A percentile compares a stretch with the other conserved stretches of the same genome.
Evolutionary conservation across 495 filamentous ascomycete species (phyloP).

Genomic region (Xeromyces bisporus): DNA sequence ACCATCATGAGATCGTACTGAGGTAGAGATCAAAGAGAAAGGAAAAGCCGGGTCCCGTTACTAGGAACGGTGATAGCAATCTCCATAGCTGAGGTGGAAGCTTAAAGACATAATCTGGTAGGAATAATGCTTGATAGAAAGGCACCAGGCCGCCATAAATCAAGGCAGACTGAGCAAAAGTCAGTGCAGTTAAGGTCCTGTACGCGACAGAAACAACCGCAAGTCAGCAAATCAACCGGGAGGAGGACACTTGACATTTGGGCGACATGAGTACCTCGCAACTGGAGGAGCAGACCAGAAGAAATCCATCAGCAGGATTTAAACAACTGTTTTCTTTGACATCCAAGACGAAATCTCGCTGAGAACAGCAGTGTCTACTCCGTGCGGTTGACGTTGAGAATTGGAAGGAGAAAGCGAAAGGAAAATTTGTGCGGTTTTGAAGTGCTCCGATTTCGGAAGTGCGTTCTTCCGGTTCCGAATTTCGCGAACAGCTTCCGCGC

Average conservation of each 20-base stretch:
- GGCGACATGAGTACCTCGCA: conserved; percentile 35
- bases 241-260: background rate
- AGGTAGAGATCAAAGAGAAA: conserved; percentile 78
- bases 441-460: too few relatives aligned
- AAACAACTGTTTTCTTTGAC: background rate
- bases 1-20: conserved; percentile 30
- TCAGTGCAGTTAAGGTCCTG: conserved; percentile 56
- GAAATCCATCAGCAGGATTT: conserved; percentile 32
- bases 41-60: conserved; percentile 43
- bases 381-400: conserved; percentile 1
- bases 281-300: conserved; percentile 59
- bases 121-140: conserved; percentile 39
- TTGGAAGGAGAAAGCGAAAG: conserved; percentile 4
- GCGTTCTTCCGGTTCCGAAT: too few relatives aligned
- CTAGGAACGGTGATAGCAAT: conserved; percentile 50
- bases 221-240: background rate
- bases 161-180: conserved; percentile 44
- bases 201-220: background rate
- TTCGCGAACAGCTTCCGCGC: too few relatives aligned
- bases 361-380: too few relatives aligned
- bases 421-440: too few relatives aligned
- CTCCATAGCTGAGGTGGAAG: conserved; percentile 56
- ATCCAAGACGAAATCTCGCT: too few relatives aligned
- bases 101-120: conserved; percentile 36
- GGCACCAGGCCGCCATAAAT: conserved; percentile 43